Base-by-base conservation (phyloP, 2,329 filamentous ascomycete genomes). In the Cercospora janseana region DNA sequence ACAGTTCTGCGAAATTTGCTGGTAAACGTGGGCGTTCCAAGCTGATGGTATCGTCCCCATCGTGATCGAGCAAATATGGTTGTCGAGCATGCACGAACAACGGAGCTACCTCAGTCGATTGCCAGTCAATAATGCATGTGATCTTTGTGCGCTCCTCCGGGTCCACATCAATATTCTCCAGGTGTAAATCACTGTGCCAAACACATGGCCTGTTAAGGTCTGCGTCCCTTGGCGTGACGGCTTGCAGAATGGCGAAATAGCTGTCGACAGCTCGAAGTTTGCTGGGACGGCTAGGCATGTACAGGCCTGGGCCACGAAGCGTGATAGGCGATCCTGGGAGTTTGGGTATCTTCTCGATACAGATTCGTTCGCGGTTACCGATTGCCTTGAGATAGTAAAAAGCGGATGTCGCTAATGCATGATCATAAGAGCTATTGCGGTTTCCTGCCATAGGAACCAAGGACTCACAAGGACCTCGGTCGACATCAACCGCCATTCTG, bases 131-230 rank as follows among this genome's bases (percentile, higher is more conserved):
- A 23, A 70, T 55, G n/a, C 52, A 47, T 0, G 61, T 56, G 37
- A 70, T 52, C 52, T 60, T 48, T 6, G 66, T 66, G 9, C 62
- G 66, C n/a, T 69, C 35, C 2, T 47, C 37, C 3, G 59, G 45
- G 46, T 69, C 55, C 3, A 70, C 67, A 41, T 69, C 68, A 44
- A 70, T 69, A 37, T 67, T 74, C 6, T 63, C 69, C 13, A 48
- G 47, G 42, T 74, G 70, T 15, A 73, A 57, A 42, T 74, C 70
- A 27, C 50, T 52, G 46, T 74, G 69, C 70, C 63, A 68, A 13
- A 67, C 55, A 21, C 16, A 58, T 63, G 59, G 9, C 54, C 43
- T 27, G 2, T 44, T 7, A 9, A 54, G 18, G 38, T 15, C 47
- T 38, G 51, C n/a, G n/a, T 47, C 45, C n/a, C 26, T 20, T 4